Base-by-base conservation (phyloP, 371 early-diverging fungal species). In the Rhizopus sp. region DNA sequence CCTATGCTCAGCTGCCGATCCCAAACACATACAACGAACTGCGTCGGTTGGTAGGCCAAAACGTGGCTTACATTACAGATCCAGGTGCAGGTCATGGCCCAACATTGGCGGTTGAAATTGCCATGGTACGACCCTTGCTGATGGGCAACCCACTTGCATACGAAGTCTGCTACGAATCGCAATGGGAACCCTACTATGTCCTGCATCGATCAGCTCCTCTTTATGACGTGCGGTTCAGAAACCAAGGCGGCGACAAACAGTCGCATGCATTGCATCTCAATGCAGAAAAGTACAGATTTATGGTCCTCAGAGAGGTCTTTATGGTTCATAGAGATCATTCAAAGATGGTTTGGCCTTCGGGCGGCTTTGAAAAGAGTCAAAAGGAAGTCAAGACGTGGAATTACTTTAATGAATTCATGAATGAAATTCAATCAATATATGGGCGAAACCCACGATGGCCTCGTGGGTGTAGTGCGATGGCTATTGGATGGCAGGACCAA, bases 111-210 rank as follows among this genome's bases (percentile, higher is more conserved):
- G 49, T 54, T 5, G 62, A 75, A 29, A 54, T 79, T 16, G 79
- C 64, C 13, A 63, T 75, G 45, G 71, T 60, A 4, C 66, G 51
- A 35, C 65, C 41, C 15, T 63, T 68, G 23, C 39, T 58, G 8
- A 34, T 53, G 31, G 69, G 37, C 29, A 57, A 53, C 46, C 62
- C 35, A 5, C 62, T 77, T 0, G 75, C 70, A 0, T 86, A 81
- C 50, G 84, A 86, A 62, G 84, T 84, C 7, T 88, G 88, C 50
- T 88, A 75, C 62, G 88, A 86, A 55, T 85, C 85, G 0, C 86
- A 85, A 50, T 88, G 88, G 88, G 88, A 88, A 46, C 88, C 86
- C 3, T 86, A 87, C 50, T 87, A 87, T 44, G 70, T 85, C 9
- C 59, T 87, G 6, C 72, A 75, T 46, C 68, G 71, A 7, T 58